These are phyloP conservation scores for Podospora bellae-mahoneyi DNA, from an alignment of 495 filamentous ascomycete genomes.

Conservation along the genomic window DNA sequence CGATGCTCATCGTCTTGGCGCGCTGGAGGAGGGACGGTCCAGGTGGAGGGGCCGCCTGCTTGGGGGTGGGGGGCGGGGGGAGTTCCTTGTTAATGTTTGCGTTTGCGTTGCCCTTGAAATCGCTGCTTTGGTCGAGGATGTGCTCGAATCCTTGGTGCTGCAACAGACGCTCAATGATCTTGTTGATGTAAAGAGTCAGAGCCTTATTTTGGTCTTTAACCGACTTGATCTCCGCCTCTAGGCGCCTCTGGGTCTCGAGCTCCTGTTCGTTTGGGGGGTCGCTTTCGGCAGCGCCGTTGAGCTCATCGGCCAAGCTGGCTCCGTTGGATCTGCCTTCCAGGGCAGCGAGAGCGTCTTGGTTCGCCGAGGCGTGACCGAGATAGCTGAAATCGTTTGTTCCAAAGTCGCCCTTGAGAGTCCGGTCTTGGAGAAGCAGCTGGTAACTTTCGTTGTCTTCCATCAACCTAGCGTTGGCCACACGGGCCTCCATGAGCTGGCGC, in stretches of 20 bases:
- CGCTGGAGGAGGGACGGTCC: constrained; percentile 66
- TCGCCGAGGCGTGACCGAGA: constrained; percentile 54
- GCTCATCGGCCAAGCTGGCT: constrained; percentile 81
- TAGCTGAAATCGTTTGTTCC: constrained; percentile 72
- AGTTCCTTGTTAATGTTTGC: constrained; percentile 75
- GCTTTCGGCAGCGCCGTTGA: constrained; percentile 59
- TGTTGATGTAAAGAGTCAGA: constrained; percentile 94
- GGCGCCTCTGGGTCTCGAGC: constrained; percentile 57
- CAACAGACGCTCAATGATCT: constrained; percentile 90
- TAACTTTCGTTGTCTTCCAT: constrained; percentile 99
- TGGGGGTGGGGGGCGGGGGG: constrained; percentile 69
- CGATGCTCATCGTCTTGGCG: constrained; percentile 67
- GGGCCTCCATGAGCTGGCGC: constrained; percentile 78
- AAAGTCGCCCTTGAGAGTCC: constrained; percentile 92
- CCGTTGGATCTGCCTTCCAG: constrained; percentile 48
- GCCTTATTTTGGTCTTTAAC: constrained; percentile 95
- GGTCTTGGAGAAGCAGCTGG: constrained; percentile 86
- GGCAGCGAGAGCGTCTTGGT: constrained; percentile 55
- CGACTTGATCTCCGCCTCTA: constrained; percentile 76
- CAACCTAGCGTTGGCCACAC: constrained; percentile 88
- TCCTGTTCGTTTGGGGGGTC: constrained; percentile 53
- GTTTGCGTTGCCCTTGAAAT: constrained; percentile 43
- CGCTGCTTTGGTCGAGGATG: constrained; percentile 75
- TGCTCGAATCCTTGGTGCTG: constrained; percentile 92
- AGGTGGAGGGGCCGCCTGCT: constrained; percentile 53